Evolutionary conservation across 2,329 filamentous ascomycete genomes (phyloP).

Genomic region (Cercospora janseana): DNA sequence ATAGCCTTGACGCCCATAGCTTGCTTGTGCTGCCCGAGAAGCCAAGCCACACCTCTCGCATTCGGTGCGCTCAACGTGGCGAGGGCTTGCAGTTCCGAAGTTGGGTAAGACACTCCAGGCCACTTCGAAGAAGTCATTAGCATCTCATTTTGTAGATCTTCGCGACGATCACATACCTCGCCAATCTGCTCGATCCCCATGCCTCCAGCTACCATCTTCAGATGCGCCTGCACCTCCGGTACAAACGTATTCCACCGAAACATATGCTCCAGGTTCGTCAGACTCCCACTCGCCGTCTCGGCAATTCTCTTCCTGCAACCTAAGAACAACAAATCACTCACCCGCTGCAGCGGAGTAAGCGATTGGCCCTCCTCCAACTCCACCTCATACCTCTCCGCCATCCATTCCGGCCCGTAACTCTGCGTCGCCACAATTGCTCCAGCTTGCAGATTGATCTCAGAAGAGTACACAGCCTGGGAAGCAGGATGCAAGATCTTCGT

Average conservation of each 20-base stretch:
- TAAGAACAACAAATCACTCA: slow-evolving; percentile 11
- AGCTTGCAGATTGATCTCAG: not conserved
- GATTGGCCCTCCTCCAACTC: not conserved
- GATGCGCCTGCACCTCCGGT: not conserved
- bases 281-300: not conserved
- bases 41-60: slow-evolving; percentile 14
- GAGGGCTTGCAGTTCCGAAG: not conserved
- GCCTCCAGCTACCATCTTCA: not conserved
- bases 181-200: slow-evolving; percentile 1
- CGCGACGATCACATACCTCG: not conserved
- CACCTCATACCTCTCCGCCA: not conserved
- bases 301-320: slow-evolving; percentile 5
- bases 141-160: not conserved
- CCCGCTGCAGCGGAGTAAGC: slow-evolving; percentile 8
- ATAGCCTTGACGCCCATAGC: slow-evolving; percentile 12
- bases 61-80: slow-evolving; percentile 14
- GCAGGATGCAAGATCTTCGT: not conserved
- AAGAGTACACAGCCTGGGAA: not conserved
- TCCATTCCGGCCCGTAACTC: not conserved
- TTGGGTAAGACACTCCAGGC: slow-evolving; percentile 10
- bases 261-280: slow-evolving; percentile 9
- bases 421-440: slow-evolving; percentile 7
- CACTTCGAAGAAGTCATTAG: not conserved
- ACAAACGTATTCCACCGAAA: slow-evolving; percentile 6
- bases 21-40: slow-evolving; percentile 14